Percentiles rank a stretch among this genome's conserved stretches.
Evolutionary conservation across 805 yeast genomes (phyloP).

Genomic region (Kazachstania africana): DNA sequence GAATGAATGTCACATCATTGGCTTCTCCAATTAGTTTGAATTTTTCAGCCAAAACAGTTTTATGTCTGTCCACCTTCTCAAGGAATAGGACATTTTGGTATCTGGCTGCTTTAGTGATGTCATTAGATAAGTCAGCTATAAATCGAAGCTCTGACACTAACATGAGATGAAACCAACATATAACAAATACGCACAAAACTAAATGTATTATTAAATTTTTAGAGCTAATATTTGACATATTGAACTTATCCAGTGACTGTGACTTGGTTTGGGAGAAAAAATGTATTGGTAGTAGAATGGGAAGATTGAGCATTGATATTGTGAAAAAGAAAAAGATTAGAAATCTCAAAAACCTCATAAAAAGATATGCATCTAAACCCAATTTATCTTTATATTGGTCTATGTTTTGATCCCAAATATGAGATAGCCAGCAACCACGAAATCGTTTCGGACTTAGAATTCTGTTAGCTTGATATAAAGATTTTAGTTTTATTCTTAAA

Average conservation of each 20-base stretch:
- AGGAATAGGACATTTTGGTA: conserved; percentile 29
- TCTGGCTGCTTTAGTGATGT: too few relatives aligned
- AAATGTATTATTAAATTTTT: conserved; percentile 50
- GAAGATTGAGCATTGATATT: conserved; percentile 42
- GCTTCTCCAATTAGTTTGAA: conserved; percentile 35
- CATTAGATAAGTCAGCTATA: too few relatives aligned
- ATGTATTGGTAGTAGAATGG: conserved; percentile 58
- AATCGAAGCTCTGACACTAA: conserved; percentile 52
- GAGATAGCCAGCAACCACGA: conserved; percentile 1
- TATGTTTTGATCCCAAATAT: conserved; percentile 28
- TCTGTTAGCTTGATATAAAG: conserved; percentile 44
- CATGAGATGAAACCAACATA: conserved; percentile 44
- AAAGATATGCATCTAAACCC: conserved; percentile 70
- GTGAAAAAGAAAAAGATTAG: conserved; percentile 39
- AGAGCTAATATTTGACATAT: conserved; percentile 58
- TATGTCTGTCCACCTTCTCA: conserved; percentile 35
- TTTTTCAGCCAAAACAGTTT: conserved; percentile 10
- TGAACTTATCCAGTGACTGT: conserved; percentile 42
- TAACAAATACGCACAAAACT: conserved; percentile 40
- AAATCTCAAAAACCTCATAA: conserved; percentile 47
- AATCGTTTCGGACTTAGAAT: background rate
- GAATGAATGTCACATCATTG: conserved; percentile 47
- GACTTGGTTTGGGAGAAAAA: conserved; percentile 17
- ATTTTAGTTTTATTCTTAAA: conserved; percentile 26
- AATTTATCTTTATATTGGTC: conserved; percentile 28